These are phyloP conservation scores for Mucor circinelloides DNA, from an alignment of 371 early-diverging fungal species.

Conservation along the genomic window DNA sequence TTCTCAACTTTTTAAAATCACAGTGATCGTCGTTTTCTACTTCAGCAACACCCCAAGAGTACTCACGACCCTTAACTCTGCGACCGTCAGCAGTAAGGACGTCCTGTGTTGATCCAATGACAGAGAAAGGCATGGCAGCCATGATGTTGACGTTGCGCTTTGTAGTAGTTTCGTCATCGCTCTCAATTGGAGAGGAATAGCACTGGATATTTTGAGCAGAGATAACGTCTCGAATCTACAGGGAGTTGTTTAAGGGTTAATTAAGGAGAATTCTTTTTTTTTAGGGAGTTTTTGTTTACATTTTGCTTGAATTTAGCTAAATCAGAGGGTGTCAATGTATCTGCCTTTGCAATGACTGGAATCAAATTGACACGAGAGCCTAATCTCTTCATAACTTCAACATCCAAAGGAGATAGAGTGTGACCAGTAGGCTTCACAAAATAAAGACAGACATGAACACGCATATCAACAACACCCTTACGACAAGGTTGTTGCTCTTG, in stretches of 20 bases:
- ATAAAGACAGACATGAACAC: constrained; percentile 89
- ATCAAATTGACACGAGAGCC: constrained; percentile 88
- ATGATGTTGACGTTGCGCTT: constrained; percentile 82
- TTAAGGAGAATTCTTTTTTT: background rate
- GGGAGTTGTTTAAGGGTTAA: background rate
- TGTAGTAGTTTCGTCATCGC: constrained; percentile 83
- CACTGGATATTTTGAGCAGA: constrained; percentile 77
- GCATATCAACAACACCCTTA: constrained; percentile 83
- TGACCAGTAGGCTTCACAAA: constrained; percentile 92
- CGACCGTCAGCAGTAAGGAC: constrained; percentile 77
- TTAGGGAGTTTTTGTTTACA: constrained; percentile 41
- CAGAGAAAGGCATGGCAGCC: constrained; percentile 93
- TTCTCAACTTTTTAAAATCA: constrained; percentile 94
- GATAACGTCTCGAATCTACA: constrained; percentile 79
- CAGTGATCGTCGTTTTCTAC: constrained; percentile 91
- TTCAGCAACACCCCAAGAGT: constrained; percentile 94
- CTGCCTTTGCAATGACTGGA: constrained; percentile 94
- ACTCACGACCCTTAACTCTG: constrained; percentile 86
- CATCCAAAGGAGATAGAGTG: constrained; percentile 82
- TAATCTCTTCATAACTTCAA: constrained; percentile 86
- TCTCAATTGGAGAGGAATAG: constrained; percentile 80
- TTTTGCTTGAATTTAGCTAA: constrained; percentile 83
- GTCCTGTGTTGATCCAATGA: constrained; percentile 91
- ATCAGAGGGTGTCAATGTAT: constrained; percentile 86
- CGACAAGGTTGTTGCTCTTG: constrained; percentile 82